Conservation (phyloP, 2,329 filamentous ascomycete species). For the Periconia sp. region DNA sequence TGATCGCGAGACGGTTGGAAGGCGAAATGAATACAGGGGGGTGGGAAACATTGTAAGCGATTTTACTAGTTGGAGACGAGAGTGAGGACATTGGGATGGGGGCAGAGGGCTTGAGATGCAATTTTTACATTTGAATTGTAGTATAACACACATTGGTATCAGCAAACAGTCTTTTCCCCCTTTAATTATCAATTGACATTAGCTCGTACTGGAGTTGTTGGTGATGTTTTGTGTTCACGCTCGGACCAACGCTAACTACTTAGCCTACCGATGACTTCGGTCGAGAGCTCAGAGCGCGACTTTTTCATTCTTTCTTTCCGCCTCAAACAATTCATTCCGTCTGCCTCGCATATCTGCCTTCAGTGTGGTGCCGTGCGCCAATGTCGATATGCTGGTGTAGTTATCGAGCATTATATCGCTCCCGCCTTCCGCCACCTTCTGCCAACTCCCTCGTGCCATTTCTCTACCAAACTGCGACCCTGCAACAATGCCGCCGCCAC, state of each 20-base stretch:
- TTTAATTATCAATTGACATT: too few species aligned
- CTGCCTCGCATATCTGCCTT: background rate
- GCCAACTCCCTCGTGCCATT: constrained; percentile 61
- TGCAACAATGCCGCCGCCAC: constrained; percentile 45
- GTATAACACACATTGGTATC: too few species aligned
- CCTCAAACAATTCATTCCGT: background rate
- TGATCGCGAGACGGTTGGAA: constrained; percentile 87
- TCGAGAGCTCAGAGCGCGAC: background rate
- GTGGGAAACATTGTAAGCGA: constrained; percentile 71
- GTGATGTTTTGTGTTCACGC: background rate
- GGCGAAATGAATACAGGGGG: constrained; percentile 96
- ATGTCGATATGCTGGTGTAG: constrained; percentile 37
- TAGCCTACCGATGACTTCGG: background rate
- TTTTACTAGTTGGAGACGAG: background rate
- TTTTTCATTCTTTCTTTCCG: background rate
- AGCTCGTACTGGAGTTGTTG: too few species aligned
- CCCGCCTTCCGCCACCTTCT: constrained; percentile 23
- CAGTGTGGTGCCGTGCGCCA: constrained; percentile 7
- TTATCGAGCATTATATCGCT: constrained; percentile 36
- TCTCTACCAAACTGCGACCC: constrained; percentile 71
- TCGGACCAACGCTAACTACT: background rate
- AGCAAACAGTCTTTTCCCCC: too few species aligned
- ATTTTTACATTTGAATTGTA: too few species aligned
- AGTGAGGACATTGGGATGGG: background rate
- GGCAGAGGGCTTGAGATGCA: too few species aligned